These are phyloP conservation scores for Podospora sp. DNA, from an alignment of 495 filamentous ascomycete genomes.

Conservation along the genomic window DNA sequence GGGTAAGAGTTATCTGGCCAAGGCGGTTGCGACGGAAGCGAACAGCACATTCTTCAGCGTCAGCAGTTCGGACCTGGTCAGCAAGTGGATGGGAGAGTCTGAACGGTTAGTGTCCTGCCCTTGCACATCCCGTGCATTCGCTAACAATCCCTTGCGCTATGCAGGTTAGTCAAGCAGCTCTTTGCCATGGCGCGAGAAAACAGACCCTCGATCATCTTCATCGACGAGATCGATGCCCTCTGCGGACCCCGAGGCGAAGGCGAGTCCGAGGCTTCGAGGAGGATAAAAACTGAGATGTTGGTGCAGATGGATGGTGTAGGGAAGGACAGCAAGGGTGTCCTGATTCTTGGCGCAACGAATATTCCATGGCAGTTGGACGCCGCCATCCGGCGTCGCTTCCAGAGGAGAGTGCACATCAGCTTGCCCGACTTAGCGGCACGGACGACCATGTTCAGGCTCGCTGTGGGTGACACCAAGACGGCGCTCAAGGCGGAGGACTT, in stretches of 20 bases:
- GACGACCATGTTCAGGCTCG: conserved; percentile 96
- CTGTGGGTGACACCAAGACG: conserved; percentile 87
- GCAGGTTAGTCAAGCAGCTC: conserved; percentile 90
- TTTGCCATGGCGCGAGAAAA: conserved; percentile 99
- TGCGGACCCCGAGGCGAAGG: conserved; percentile 96
- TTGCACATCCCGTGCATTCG: not conserved
- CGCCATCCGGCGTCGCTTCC: conserved; percentile 96
- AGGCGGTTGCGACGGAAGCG: conserved; percentile 96
- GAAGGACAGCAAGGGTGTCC: conserved; percentile 86
- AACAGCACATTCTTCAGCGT: conserved; percentile 99
- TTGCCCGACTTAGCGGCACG: conserved; percentile 85
- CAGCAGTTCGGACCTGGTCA: conserved; percentile 92
- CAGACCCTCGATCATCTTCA: conserved; percentile 98
- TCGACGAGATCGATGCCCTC: conserved; percentile 97
- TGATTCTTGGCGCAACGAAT: conserved; percentile 96
- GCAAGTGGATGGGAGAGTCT: conserved; percentile 99
- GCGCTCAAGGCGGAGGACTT: conserved; percentile 79
- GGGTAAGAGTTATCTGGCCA: conserved; percentile 94
- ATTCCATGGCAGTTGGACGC: conserved; percentile 99
- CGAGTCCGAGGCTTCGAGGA: conserved; percentile 93
- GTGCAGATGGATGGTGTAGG: conserved; percentile 99
- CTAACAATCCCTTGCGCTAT: not conserved
- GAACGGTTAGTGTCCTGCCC: conserved; percentile 69
- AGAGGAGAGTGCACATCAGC: conserved; percentile 92
- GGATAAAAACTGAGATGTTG: conserved; percentile 97